Base-by-base conservation (phyloP, 495 filamentous ascomycete genomes). In the Xylaria acuta region DNA sequence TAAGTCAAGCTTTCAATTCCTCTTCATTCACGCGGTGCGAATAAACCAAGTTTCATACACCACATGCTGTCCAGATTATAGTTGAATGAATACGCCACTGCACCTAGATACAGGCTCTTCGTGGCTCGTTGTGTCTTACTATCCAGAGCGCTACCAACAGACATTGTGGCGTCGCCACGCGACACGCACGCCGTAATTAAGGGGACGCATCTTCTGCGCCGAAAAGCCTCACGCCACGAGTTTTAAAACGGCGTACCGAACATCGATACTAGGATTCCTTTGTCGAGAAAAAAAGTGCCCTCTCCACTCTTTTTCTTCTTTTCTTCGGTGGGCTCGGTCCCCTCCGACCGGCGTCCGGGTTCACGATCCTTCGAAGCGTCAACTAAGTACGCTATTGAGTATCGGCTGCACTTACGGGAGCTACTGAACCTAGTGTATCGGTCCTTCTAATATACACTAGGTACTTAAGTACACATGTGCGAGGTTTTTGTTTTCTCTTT, bases 331-430 rank as follows among this genome's bases (percentile, higher is more conserved):
- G 22, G 38, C 22, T 43, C 60, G 60, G 60, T 64, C 14, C 32
- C 20, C n/a, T 16, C 64, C 43, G 64, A 36, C 18, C 40, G 43
- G 36, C 20, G 64, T 49, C 64, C 20, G 32, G 64, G 43, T 53
- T 67, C 30, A 38, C 64, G 32, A 67, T 67, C 64, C 64, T 67
- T 32, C 47, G 22, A 63, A 16, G 27, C 18, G 18, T 47, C 27
- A 7, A 32, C 14, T 58, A 32, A 14, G 12, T 20, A 1, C 30
- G 14, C 16, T 59, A 36, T n/a, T 22, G 11, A 11, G 58, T 22
- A 40, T 25, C 7, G 32, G 32, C 3, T 36, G 25, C 12, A 60
- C 32, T 12, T 30, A 0, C 51, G 0, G n/a, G n/a, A 54, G 22
- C 7, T 18, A 60, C 32, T 9, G 25, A 38, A n/a, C 12, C 34